Conservation (phyloP, 163 green algal genomes). For the Scenedesmus sp. region DNA sequence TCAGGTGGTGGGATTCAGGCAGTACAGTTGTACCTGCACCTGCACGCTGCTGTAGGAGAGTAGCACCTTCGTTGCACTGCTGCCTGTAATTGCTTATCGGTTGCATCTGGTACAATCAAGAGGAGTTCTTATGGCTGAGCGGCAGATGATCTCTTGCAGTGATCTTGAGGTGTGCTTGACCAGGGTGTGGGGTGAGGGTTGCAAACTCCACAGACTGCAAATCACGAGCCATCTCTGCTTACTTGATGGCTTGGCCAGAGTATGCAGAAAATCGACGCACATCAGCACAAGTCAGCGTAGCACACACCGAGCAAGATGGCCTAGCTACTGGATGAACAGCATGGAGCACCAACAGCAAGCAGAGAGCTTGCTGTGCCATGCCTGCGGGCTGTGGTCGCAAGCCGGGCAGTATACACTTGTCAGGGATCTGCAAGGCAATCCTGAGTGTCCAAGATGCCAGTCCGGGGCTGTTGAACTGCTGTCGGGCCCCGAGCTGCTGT, state of each 20-base stretch:
- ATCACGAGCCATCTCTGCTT: neutral
- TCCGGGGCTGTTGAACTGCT: neutral
- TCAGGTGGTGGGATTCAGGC: neutral
- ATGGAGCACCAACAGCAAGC: constrained; percentile 9
- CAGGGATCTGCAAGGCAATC: neutral
- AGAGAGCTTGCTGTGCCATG: neutral
- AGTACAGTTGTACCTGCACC: constrained; percentile 11
- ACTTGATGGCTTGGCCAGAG: neutral
- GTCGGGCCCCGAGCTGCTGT: constrained; percentile 30
- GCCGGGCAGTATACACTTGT: neutral
- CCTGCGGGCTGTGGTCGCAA: constrained; percentile 1
- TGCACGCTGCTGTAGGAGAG: too few species aligned
- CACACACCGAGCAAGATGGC: neutral
- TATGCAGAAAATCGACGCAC: neutral
- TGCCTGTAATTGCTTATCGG: too few species aligned
- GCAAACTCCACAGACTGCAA: too few species aligned
- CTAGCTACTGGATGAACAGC: neutral
- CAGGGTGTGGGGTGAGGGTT: too few species aligned
- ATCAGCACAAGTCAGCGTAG: neutral
- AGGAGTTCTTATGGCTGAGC: too few species aligned
- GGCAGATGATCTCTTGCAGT: too few species aligned
- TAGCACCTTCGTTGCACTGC: too few species aligned
- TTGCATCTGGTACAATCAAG: too few species aligned
- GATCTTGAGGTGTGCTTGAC: too few species aligned
- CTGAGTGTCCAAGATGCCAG: neutral